Base-by-base conservation (phyloP, 2,329 filamentous ascomycete genomes). In the Tolypocladium amazonense region DNA sequence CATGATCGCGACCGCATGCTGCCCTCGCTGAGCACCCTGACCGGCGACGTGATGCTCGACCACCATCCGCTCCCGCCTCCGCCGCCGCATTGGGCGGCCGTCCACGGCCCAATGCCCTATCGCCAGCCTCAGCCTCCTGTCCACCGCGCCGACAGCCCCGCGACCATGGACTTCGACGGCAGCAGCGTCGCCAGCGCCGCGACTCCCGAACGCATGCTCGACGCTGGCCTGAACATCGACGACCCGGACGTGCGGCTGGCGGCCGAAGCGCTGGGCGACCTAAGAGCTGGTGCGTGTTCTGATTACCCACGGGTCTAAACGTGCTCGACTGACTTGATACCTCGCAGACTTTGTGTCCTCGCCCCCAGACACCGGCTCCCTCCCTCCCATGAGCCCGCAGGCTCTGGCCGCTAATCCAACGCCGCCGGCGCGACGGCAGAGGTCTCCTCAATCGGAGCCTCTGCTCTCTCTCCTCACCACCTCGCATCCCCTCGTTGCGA, bases 401-500 rank as follows among this genome's bases (percentile, higher is more conserved):
- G 37, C 60, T 4, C 18, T 47, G 35, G 55, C 55, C 20, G 57
- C 57, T 14, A 57, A 56, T 20, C 45, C 50, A 27, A 60, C 59
- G 33, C 55, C 62, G 18, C 58, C 59, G 3, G 58, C 59, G 3
- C 58, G 56, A 7, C 58, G 41, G 43, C 56, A 58, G 52, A 69
- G 75, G 35, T 75, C 79, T 1, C 74, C 79, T 18, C 81, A 88
- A 47, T 81, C 85, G 7, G 92, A 97, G 72, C 94, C 92, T 1
- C 80, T 97, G 7, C 79, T 97, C 4, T 89, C 90, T 6, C 84
- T 97, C 1, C 82, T 97, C 27, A 95, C 92, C 0, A 92, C 90
- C 2, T 90, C 90, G 1, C 92, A 97, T 69, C 93, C 93, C 0
- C 79, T 95, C 62, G 82, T 97, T 20, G 91, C 90, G 12, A 90